Base-by-base conservation (phyloP, 257 asterid genomes). In the Solanum infundibuliforme region DNA sequence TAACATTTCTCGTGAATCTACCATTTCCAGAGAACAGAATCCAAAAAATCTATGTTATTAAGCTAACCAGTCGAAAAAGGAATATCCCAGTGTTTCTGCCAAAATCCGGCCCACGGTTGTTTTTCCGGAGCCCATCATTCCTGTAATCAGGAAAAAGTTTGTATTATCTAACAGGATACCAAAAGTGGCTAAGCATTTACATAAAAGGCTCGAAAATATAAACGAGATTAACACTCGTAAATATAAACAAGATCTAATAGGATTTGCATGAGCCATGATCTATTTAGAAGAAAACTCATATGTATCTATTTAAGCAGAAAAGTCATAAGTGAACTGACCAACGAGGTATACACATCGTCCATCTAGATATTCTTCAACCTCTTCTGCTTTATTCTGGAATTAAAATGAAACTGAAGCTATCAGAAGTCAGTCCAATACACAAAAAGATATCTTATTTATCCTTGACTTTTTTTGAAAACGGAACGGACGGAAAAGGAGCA, bases 71-170 rank as follows among this genome's bases (percentile, higher is more conserved):
- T 97, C 99, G 58, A 87, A 91, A 88, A 97, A 97, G 83, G 98
- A 92, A 91, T 97, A 97, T 81, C 91, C 95, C 85, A 97, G 96
- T 88, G 95, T 92, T 90, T 93, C 95, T 6, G 99, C 91, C 92
- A 97, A 90, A 91, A 95, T 93, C 89, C 92, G 92, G 88, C 99
- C 99, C 38, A 97, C 96, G 8, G 99, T 97, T 32, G 99, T 95
- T 94, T 96, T 96, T 43, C 99, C 99, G 34, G 98, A 96, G 83
- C 98, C 99, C 98, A 96, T 96, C 99, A 96, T 93, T 88, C 99
- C 98, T 96, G 89, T 58, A 91, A 75, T 82, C 86, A 86, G 86
- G 71, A 81, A 84, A 79, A 65, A 52, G 36, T 27, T 52, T 52
- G 18, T 35, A 12, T 68, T 60, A 68, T 38, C 27, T 85, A 66